Evolutionary conservation across 129 eudicot species (phyloP).

Genomic region (Escallonia herrerae): DNA sequence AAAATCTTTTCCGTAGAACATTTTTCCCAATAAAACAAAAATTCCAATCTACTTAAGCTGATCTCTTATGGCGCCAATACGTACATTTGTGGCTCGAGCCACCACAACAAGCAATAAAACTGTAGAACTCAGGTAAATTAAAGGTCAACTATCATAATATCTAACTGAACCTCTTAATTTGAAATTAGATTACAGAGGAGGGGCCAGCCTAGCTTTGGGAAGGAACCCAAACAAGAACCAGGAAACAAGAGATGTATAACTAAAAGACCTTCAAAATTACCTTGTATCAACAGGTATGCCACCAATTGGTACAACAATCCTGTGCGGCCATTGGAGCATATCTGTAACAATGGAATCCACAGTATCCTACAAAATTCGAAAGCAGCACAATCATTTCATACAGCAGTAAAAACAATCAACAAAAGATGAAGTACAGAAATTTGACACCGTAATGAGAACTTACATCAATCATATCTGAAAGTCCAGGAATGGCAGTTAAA

Average conservation of each 20-base stretch:
- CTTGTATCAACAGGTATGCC: constrained; percentile 83
- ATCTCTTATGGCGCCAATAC: too few relatives aligned
- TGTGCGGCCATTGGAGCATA: constrained; percentile 97
- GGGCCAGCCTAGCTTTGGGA: not conserved
- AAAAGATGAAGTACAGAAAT: not conserved
- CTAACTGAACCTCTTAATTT: too few relatives aligned
- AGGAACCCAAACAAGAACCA: not conserved
- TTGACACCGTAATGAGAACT: constrained; percentile 15
- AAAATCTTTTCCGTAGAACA: too few relatives aligned
- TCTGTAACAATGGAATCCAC: constrained; percentile 76
- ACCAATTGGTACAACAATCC: constrained; percentile 98
- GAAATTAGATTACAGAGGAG: too few relatives aligned
- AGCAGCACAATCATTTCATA: not conserved
- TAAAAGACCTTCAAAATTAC: constrained; percentile 23
- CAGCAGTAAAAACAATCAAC: not conserved
- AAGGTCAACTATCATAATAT: too few relatives aligned
- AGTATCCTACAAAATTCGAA: constrained; percentile 51
- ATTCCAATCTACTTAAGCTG: too few relatives aligned
- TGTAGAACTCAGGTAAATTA: not conserved
- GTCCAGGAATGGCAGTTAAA: constrained; percentile 92
- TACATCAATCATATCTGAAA: constrained; percentile 96
- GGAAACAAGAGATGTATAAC: not conserved
- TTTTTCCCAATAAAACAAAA: too few relatives aligned
- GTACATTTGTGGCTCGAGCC: too few relatives aligned
- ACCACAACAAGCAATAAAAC: not conserved